A percentile compares a stretch with the other conserved stretches of the same genome.
phyloP scores from a whole-genome alignment of 2,329 filamentous ascomycete genomes.

The Penicillium thymicola region DNA sequence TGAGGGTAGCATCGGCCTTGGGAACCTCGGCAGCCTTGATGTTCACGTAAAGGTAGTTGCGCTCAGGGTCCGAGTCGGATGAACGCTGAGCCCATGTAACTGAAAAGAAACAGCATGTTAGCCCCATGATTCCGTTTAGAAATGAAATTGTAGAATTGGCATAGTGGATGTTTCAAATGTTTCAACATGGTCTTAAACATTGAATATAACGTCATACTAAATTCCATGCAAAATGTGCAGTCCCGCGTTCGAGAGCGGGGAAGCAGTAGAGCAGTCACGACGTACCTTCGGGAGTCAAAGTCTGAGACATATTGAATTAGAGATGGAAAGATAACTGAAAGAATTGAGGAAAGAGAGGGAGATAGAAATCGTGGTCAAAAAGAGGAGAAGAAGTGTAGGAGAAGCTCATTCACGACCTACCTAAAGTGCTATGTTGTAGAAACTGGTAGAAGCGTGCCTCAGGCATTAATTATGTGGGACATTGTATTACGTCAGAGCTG shows the following conservation, averaged over 20 bases:
- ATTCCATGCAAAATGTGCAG: slow-evolving; percentile 23
- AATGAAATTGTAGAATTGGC: neutral
- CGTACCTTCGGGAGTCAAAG: slow-evolving; percentile 48
- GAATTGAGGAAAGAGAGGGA: neutral
- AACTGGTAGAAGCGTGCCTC: slow-evolving; percentile 42
- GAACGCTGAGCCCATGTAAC: slow-evolving; percentile 99
- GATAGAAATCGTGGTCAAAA: slow-evolving; percentile 9
- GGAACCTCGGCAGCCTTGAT: slow-evolving; percentile 84
- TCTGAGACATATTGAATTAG: slow-evolving; percentile 24
- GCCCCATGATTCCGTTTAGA: neutral
- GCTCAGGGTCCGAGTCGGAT: slow-evolving; percentile 69
- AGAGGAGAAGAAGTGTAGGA: slow-evolving; percentile 19
- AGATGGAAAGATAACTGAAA: slow-evolving; percentile 4
- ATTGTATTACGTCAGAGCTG: slow-evolving; percentile 6
- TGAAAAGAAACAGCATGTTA: slow-evolving; percentile 41
- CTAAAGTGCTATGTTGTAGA: slow-evolving; percentile 30
- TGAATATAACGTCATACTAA: slow-evolving; percentile 15
- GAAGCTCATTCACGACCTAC: slow-evolving; percentile 25
- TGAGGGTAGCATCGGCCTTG: slow-evolving; percentile 71
- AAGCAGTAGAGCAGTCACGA: slow-evolving; percentile 29
- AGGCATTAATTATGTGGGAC: slow-evolving; percentile 14
- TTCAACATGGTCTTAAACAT: slow-evolving; percentile 1
- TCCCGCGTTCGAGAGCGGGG: slow-evolving; percentile 23
- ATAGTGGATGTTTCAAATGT: neutral
- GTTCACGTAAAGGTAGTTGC: slow-evolving; percentile 94